phyloP scores from a whole-genome alignment of 306 rosid species.

The Fagus sylvatica region DNA sequence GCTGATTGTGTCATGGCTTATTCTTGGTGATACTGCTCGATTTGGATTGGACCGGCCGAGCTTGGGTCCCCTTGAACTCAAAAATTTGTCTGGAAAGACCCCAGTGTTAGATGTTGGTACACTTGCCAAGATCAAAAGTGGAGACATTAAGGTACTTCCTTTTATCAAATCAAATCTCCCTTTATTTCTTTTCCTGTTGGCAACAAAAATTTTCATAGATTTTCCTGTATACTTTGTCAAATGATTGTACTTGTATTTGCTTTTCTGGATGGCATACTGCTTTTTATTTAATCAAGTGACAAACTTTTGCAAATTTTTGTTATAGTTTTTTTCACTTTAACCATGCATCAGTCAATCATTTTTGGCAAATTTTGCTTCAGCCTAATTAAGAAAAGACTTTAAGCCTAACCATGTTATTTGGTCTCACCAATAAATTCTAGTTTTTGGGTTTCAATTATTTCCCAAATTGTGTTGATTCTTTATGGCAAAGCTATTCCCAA shows the following conservation, averaged over 20 bases:
- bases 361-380: neutral
- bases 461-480: neutral
- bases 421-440: conserved; percentile 5
- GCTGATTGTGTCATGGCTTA: conserved; percentile 64
- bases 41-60: conserved; percentile 86
- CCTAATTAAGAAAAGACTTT: too few species aligned
- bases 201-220: conserved; percentile 7
- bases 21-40: conserved; percentile 80
- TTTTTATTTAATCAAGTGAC: conserved; percentile 10
- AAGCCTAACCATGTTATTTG: too few species aligned
- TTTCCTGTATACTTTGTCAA: conserved; percentile 4
- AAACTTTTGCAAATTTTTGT: neutral
- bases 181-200: neutral
- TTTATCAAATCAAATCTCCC: conserved; percentile 12
- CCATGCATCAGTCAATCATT: conserved; percentile 21
- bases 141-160: conserved; percentile 68
- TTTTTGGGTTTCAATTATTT: neutral
- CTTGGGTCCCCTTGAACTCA: conserved; percentile 92
- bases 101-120: conserved; percentile 98
- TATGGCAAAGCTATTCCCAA: neutral
- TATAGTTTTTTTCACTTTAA: conserved; percentile 26
- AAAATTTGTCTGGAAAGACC: conserved; percentile 85
- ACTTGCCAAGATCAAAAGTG: conserved; percentile 83
- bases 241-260: conserved; percentile 27
- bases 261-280: conserved; percentile 16